Evolutionary conservation across 768 basidiomycete genomes (phyloP), one percentile per base, ranked within the genome.

Genomic region (Polyporus arcularius): DNA sequence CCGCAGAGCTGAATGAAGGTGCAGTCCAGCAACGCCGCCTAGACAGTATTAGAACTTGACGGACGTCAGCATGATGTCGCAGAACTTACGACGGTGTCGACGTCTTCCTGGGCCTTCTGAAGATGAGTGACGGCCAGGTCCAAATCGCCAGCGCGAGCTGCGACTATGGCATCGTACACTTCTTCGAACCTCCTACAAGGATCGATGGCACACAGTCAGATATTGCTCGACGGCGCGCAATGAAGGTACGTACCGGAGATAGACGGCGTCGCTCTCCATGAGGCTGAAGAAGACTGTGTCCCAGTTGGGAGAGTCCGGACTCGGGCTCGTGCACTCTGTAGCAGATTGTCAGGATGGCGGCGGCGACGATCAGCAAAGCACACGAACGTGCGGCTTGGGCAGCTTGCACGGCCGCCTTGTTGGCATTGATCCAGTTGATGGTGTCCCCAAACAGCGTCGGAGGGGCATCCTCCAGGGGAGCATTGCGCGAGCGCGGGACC

Each of bases 1-100:
- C 56, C 56, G 15, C 56, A 57, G 28, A 57, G 56, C 32, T 57
- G 56, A 10, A 57, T 31, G 31, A 57, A 57, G 9, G 16, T 50
- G 41, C 56, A 57, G 38, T 48, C 56, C 5, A 57, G 35, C 35
- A 35, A 7, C 35, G 6, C 11, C 35, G 35, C 35, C 35, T 35
- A 26, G 21, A 26, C 21, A 26, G 21, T 26, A 26, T 26, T 26
- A 26, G 21, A 26, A 26, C 21, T 26, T 26, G 21, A 26, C 21
- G 21, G 21, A 26, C 21, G 21, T 26, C 21, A 26, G 21, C 21
- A 26, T 26, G 21, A 35, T 35, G 35, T 7, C 35, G 11, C 35
- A 7, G 11, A 35, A 55, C 54, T 43, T 28, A 55, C 54, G 40
- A 55, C 42, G 43, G 40, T 21, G 54, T 55, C 30, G 54, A 55